phyloP scores from a whole-genome alignment of 164 flowering plant species.

The Piper betle region DNA sequence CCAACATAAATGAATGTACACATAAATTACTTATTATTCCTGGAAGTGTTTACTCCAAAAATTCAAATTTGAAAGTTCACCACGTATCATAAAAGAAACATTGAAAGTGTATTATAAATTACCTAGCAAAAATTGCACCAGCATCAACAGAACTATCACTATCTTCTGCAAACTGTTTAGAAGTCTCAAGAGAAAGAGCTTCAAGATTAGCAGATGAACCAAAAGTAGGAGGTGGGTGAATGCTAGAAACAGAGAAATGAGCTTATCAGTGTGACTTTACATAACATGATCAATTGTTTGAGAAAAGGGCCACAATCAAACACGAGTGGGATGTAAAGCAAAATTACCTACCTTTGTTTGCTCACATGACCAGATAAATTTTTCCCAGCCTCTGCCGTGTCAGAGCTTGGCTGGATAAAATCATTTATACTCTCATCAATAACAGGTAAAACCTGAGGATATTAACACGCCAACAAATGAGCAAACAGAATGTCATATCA shows the following conservation, averaged over 20 bases:
- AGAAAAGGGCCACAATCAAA: neutral
- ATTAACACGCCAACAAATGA: neutral
- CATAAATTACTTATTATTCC: too few species aligned
- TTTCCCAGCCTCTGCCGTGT: conserved; percentile 18
- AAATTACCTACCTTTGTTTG: conserved; percentile 28
- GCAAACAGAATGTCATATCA: too few species aligned
- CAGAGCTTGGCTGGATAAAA: conserved; percentile 21
- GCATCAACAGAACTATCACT: conserved; percentile 45
- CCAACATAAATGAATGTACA: too few species aligned
- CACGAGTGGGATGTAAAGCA: neutral
- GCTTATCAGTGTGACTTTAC: neutral
- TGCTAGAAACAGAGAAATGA: conserved; percentile 19
- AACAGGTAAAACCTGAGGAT: conserved; percentile 35
- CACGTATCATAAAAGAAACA: too few species aligned
- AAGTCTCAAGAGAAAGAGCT: conserved; percentile 44
- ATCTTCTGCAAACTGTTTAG: conserved; percentile 24
- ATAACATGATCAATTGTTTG: too few species aligned
- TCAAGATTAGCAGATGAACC: conserved; percentile 78
- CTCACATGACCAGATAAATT: conserved; percentile 16
- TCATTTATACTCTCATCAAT: conserved; percentile 25
- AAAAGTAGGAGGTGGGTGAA: conserved; percentile 81
- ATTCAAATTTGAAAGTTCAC: too few species aligned
- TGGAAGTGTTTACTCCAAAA: too few species aligned
- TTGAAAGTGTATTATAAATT: conserved; percentile 4
- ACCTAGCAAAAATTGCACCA: conserved; percentile 35